A percentile compares a stretch with the other conserved stretches of the same genome.
Conservation (phyloP, 1,284 basidiomycete genomes). For the Leucoagaricus sp. region DNA sequence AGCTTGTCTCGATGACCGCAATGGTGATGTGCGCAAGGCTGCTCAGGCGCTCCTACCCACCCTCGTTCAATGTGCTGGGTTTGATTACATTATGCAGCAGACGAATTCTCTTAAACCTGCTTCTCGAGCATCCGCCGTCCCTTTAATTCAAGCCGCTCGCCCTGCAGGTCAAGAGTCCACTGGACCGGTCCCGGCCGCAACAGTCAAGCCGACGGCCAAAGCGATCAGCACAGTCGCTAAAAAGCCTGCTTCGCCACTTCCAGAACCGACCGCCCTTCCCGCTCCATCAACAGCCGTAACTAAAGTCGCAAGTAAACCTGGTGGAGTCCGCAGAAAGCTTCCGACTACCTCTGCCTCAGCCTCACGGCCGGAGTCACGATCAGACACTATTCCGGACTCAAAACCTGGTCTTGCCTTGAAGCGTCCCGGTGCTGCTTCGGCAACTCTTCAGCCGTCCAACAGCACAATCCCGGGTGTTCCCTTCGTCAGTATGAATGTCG, state of each 20-base stretch:
- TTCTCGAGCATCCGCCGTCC: conserved; percentile 82
- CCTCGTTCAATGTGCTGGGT: conserved; percentile 80
- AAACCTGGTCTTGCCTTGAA: conserved; percentile 52
- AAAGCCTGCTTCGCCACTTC: conserved; percentile 35
- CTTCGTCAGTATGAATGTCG: conserved; percentile 72
- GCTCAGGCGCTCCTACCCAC: conserved; percentile 83
- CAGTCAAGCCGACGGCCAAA: conserved; percentile 24
- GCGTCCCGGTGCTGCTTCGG: conserved; percentile 42
- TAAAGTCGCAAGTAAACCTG: conserved; percentile 47
- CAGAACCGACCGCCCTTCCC: conserved; percentile 37
- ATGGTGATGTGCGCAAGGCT: conserved; percentile 88
- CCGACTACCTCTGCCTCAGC: conserved; percentile 57
- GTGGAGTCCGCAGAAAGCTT: conserved; percentile 69
- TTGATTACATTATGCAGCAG: conserved; percentile 86
- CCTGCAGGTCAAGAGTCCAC: conserved; percentile 30
- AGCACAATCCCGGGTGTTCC: conserved; percentile 43
- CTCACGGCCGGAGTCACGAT: conserved; percentile 60
- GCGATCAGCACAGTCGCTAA: conserved; percentile 26
- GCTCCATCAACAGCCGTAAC: conserved; percentile 24
- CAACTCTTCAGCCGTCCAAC: conserved; percentile 26
- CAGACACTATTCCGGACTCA: conserved; percentile 54
- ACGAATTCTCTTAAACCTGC: conserved; percentile 90
- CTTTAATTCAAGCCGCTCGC: conserved; percentile 83
- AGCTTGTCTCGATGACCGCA: conserved; percentile 89
- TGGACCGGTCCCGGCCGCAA: conserved; percentile 26